Percentiles rank a stretch among this genome's conserved stretches.
Evolutionary conservation across 352 stramenopile genomes (phyloP).

Genomic region (Aphanomyces cochlioides): DNA sequence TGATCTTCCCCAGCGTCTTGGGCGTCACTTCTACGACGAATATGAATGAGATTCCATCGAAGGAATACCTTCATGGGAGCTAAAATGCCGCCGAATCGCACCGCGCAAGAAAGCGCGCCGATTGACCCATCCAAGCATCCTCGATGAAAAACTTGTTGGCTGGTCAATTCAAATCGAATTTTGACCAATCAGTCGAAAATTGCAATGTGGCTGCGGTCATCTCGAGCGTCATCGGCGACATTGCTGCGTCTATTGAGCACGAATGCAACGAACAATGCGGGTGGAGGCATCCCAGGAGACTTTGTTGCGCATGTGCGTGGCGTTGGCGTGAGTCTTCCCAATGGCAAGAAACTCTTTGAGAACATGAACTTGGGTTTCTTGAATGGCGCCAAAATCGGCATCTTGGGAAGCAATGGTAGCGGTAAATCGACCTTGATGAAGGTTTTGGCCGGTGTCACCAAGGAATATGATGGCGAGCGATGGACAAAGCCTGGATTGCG

Average conservation of each 20-base stretch:
- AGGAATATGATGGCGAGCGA: slow-evolving; percentile 82
- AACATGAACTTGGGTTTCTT: slow-evolving; percentile 72
- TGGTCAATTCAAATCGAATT: background rate
- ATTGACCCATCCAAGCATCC: slow-evolving; percentile 11
- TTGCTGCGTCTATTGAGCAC: slow-evolving; percentile 4
- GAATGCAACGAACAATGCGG: slow-evolving; percentile 46
- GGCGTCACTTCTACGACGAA: slow-evolving; percentile 40
- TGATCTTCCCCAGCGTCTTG: slow-evolving; percentile 51
- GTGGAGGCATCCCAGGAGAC: slow-evolving; percentile 71
- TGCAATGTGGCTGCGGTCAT: slow-evolving; percentile 16
- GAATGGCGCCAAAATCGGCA: slow-evolving; percentile 92
- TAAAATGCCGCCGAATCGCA: background rate
- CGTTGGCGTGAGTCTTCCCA: slow-evolving; percentile 70
- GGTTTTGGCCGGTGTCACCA: slow-evolving; percentile 89
- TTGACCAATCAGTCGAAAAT: slow-evolving; percentile 4
- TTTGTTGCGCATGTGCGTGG: slow-evolving; percentile 78
- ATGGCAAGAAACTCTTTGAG: slow-evolving; percentile 83
- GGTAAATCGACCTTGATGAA: slow-evolving; percentile 97
- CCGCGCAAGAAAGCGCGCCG: background rate
- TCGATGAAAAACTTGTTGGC: background rate
- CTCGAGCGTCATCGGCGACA: background rate
- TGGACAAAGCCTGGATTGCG: slow-evolving; percentile 84
- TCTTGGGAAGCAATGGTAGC: slow-evolving; percentile 93
- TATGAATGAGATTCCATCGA: background rate
- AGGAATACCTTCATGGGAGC: slow-evolving; percentile 10